Conservation (phyloP, 805 yeast genomes). For the Cyberlindnera subsufficiens region DNA sequence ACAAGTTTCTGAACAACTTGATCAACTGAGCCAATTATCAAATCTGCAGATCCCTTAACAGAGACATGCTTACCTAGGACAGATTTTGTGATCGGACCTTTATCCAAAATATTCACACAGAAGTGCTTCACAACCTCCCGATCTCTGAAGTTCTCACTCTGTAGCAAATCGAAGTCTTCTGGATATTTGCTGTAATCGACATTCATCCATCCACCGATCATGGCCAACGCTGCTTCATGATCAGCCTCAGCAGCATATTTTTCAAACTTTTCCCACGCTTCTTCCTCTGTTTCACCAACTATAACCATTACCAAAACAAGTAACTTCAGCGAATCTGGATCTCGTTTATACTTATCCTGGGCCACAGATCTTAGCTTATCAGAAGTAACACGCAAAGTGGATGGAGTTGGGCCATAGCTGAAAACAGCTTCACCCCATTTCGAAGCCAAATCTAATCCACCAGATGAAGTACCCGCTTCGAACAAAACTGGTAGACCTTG, state of each 20-base stretch:
- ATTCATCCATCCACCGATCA: constrained; percentile 42
- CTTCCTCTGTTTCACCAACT: constrained; percentile 35
- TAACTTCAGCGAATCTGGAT: constrained; percentile 32
- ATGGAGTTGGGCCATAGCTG: constrained; percentile 30
- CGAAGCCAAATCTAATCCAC: constrained; percentile 37
- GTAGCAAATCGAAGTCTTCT: constrained; percentile 31
- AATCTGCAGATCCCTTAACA: constrained; percentile 24
- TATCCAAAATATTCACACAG: constrained; percentile 1
- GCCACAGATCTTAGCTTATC: constrained; percentile 29
- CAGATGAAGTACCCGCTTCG: constrained; percentile 39
- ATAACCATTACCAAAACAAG: constrained; percentile 32
- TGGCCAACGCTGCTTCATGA: constrained; percentile 38
- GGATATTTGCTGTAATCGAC: constrained; percentile 32
- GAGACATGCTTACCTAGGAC: constrained; percentile 22
- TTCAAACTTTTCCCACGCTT: constrained; percentile 32
- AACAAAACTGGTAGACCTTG: constrained; percentile 38
- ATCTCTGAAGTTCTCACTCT: constrained; percentile 25
- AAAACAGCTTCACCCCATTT: constrained; percentile 38
- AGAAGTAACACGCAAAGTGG: constrained; percentile 24
- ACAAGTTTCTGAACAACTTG: constrained; percentile 35
- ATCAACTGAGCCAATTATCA: constrained; percentile 27
- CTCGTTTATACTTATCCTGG: constrained; percentile 28
- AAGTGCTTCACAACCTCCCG: constrained; percentile 25
- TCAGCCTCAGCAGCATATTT: constrained; percentile 28
- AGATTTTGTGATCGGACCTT: constrained; percentile 26